Evolutionary conservation across 1,139 yeast genomes (phyloP), one percentile per base, ranked within the genome.

Genomic region (Neolecta irregularis): DNA sequence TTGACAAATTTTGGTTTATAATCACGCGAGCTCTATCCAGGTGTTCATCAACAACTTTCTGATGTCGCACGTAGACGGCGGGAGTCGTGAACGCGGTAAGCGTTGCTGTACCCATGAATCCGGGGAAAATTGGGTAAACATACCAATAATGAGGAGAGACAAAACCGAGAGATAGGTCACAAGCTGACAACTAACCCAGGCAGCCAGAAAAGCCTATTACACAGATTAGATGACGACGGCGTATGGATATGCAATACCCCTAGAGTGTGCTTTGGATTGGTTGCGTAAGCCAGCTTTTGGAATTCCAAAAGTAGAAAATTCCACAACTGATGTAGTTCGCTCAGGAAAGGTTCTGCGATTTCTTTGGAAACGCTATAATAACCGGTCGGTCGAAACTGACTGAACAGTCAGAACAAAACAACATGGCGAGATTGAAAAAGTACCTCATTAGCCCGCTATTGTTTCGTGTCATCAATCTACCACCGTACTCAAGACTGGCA

Each of bases 191-290:
- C 24, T 20, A 20, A 28, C 13, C 31, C 31, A 28, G 22, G 31
- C 20, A 16, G 22, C 8, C 20, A 9, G 6, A 28, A 28, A 28
- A 12, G 31, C 31, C 31, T 28, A 16, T 12, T 20, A 15, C 24
- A 20, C 11, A 28, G 19, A 28, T 28, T 72, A 80, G 44, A 73
- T 58, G 39, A 75, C 54, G 56, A 69, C 80, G 20, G 77, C 61
- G 28, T 62, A 52, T 48, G 74, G 72, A 37, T 85, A 81, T 34
- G 81, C 74, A 56, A 72, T 74, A 53, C 76, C 65, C n/a, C n/a
- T n/a, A n/a, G n/a, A 39, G 94, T 77, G 44, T 67, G 54, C 55
- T 71, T 74, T 48, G 75, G 61, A 56, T 73, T 72, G 48, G 67
- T 73, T 39, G 83, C 69, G 51, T 72, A 79, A 34, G 75, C 53